Evolutionary conservation across 768 basidiomycete species (phyloP).

Genomic region (Mycena crocata): DNA sequence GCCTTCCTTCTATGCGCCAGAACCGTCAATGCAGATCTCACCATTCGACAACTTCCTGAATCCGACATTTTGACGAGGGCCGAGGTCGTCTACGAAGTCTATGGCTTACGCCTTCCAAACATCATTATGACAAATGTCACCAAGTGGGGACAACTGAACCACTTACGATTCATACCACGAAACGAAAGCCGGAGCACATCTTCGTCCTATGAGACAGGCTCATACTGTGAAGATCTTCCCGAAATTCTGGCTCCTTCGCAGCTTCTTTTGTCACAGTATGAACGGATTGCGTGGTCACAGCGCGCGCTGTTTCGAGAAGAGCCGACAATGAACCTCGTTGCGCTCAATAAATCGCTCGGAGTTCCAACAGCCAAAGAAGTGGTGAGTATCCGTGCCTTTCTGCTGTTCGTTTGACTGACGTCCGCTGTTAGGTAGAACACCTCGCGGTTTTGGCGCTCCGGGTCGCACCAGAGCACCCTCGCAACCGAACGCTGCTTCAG

Average conservation of each 20-base stretch:
- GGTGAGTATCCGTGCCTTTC: slow-evolving; percentile 1
- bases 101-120: slow-evolving; percentile 12
- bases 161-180: slow-evolving; percentile 26
- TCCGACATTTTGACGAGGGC: slow-evolving; percentile 15
- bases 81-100: slow-evolving; percentile 19
- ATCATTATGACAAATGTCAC: slow-evolving; percentile 21
- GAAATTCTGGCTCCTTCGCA: slow-evolving; percentile 26
- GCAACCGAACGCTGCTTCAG: slow-evolving; percentile 42
- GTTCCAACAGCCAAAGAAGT: slow-evolving; percentile 31
- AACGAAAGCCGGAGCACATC: slow-evolving; percentile 9
- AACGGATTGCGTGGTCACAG: slow-evolving; percentile 30
- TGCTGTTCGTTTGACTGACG: neutral
- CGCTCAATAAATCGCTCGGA: slow-evolving; percentile 26
- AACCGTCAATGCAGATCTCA: slow-evolving; percentile 27
- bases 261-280: slow-evolving; percentile 15
- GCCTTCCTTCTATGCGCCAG: slow-evolving; percentile 27
- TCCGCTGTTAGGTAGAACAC: slow-evolving; percentile 51
- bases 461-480: slow-evolving; percentile 40
- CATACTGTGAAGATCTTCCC: slow-evolving; percentile 23
- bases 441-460: slow-evolving; percentile 47
- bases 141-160: slow-evolving; percentile 22
- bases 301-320: slow-evolving; percentile 17
- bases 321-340: slow-evolving; percentile 2
- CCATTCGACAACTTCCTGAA: slow-evolving; percentile 13
- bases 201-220: slow-evolving; percentile 13